These are phyloP conservation scores for Nicotiana sylvestris DNA, from an alignment of 257 asterid species.

Conservation along the genomic window DNA sequence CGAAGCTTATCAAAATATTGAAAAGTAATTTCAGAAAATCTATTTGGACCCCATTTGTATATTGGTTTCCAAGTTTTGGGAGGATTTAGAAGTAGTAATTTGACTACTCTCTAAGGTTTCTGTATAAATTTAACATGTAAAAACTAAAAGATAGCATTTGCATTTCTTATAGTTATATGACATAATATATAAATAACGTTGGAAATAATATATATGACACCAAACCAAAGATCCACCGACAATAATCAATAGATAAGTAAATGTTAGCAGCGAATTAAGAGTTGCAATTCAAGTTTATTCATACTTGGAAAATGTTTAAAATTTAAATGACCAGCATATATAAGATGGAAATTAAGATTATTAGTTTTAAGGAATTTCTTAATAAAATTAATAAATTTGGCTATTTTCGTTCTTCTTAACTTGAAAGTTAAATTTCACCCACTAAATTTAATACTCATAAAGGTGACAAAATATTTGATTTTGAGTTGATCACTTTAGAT, in stretches of 20 bases:
- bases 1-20: neutral
- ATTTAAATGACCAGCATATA: neutral
- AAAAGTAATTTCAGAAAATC: neutral
- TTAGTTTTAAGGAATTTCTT: neutral
- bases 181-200: too few species aligned
- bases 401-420: neutral
- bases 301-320: neutral
- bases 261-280: too few species aligned
- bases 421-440: slow-evolving; percentile 7
- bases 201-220: too few species aligned
- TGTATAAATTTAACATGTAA: too few species aligned
- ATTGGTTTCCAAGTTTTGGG: neutral
- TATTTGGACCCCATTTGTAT: neutral
- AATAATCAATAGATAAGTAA: too few species aligned
- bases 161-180: too few species aligned
- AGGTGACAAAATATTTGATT: neutral
- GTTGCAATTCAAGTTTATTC: too few species aligned
- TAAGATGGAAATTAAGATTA: neutral
- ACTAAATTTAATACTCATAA: neutral
- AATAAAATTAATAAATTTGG: neutral
- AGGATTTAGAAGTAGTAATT: neutral
- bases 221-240: too few species aligned
- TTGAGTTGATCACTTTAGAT: neutral
- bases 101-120: neutral
- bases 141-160: too few species aligned